Base-by-base conservation (phyloP, 1,284 basidiomycete genomes). In the Irpex rosettiformis region DNA sequence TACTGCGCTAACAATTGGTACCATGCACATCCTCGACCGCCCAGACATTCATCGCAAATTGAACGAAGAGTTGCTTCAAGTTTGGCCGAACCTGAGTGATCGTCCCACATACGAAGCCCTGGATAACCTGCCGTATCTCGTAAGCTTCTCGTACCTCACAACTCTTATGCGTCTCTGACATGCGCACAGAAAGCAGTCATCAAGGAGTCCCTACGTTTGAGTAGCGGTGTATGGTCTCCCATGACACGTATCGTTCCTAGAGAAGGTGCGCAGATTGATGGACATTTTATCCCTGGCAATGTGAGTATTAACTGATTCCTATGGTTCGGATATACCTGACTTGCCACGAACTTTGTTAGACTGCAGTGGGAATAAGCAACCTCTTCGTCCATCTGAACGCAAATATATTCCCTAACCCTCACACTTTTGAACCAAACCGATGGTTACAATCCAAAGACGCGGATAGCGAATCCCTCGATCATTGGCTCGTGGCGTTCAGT, bases 151-250 rank as follows among this genome's bases (percentile, higher is more conserved):
- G 3, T 25, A 24, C 24, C 13, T 45, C 47, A 13, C 33, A 22
- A 5, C 10, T 25, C 6, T 8, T 24, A 27, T 11, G 40, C 8
- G 33, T 3, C 11, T n/a, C 21, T 55, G 4, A 2, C 42, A 28
- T 27, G 67, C 65, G 66, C 40, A 21, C 67, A 77, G 67, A 69
- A 64, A 1, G 69, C 68, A 4, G 66, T 71, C 3, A 59, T 71
- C 45, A 77, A 77, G 59, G 77, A 79, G 62, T 67, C 72, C 6
- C 66, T 77, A 25, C 69, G 69, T 21, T 27, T 64, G 37, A 55
- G 55, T 28, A 42, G 58, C 51, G 64, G 64, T 13, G 58, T 61
- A 7, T 56, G 61, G 0, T 54, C 62, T n/a, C 64, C 64, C 7
- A 55, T 65, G 33, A 49, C 62, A 3, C 65, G 69, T n/a, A 61